These are phyloP conservation scores for Hymenoscyphus linearis DNA, from an alignment of 2,329 filamentous ascomycete species.

Conservation along the genomic window DNA sequence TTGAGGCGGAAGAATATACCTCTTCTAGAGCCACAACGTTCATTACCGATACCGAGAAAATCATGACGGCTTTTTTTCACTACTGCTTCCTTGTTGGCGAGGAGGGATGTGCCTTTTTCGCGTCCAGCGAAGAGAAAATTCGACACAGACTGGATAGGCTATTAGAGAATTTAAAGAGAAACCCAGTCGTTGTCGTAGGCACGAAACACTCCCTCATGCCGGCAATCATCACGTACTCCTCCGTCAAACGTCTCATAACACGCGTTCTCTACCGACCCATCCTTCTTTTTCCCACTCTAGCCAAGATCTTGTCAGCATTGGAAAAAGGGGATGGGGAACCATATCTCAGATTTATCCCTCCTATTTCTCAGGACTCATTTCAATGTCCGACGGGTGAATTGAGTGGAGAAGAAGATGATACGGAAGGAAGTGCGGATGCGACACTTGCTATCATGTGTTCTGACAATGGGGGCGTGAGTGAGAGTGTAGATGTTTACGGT, in stretches of 20 bases:
- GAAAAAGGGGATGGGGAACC: slow-evolving; percentile 39
- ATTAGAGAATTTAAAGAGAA: slow-evolving; percentile 36
- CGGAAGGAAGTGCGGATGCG: slow-evolving; percentile 22
- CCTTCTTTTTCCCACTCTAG: slow-evolving; percentile 26
- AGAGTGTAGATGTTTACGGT: slow-evolving; percentile 22
- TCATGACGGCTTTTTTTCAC: slow-evolving; percentile 24
- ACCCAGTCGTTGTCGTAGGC: slow-evolving; percentile 25
- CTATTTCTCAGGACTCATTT: slow-evolving; percentile 12
- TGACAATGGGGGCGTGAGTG: slow-evolving; percentile 21
- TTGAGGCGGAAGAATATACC: slow-evolving; percentile 27
- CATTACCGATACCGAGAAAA: slow-evolving; percentile 26
- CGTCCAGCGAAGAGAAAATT: slow-evolving; percentile 14
- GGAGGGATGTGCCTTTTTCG: slow-evolving; percentile 20
- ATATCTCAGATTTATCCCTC: slow-evolving; percentile 27
- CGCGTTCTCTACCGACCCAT: slow-evolving; percentile 29
- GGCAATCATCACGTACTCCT: slow-evolving; percentile 29
- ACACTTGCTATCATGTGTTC: slow-evolving; percentile 27
- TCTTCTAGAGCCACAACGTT: slow-evolving; percentile 38
- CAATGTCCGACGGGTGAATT: slow-evolving; percentile 8
- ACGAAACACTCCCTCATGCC: slow-evolving; percentile 8
- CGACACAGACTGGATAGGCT: slow-evolving; percentile 30
- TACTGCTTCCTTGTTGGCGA: slow-evolving; percentile 32
- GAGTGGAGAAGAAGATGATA: slow-evolving; percentile 8
- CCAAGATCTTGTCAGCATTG: slow-evolving; percentile 24
- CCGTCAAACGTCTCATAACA: slow-evolving; percentile 25